These are phyloP conservation scores for Saturnispora zaruensis DNA, from an alignment of 805 yeast genomes.

Conservation along the genomic window DNA sequence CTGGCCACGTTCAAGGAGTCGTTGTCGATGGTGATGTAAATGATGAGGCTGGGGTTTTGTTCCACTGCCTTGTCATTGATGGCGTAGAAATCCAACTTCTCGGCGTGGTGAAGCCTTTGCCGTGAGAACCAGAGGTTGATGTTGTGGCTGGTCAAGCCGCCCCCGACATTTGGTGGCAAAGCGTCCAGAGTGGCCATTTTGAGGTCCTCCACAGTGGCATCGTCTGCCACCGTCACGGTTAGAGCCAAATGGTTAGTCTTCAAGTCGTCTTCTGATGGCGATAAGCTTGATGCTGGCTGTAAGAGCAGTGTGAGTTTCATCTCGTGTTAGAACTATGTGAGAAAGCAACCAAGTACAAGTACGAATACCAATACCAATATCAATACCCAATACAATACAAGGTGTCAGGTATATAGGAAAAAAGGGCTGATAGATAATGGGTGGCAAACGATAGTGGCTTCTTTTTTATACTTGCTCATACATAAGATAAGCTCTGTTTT, in stretches of 20 bases:
- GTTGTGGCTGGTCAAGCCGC: slow-evolving; percentile 11
- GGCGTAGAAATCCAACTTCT: slow-evolving; percentile 21
- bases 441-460: slow-evolving; percentile 1
- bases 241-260: slow-evolving; percentile 19
- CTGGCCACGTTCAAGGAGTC: slow-evolving; percentile 5
- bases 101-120: slow-evolving; percentile 24
- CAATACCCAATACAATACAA: no score
- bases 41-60: slow-evolving; percentile 16
- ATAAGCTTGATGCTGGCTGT: slow-evolving; percentile 3
- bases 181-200: slow-evolving; percentile 38
- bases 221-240: slow-evolving; percentile 35
- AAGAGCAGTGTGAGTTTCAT: slow-evolving; percentile 37
- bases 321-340: not conserved
- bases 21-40: slow-evolving; percentile 25
- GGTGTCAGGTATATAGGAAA: not conserved
- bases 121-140: slow-evolving; percentile 29
- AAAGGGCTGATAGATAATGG: not conserved
- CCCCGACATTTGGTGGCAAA: slow-evolving; percentile 14
- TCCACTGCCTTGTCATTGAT: slow-evolving; percentile 18
- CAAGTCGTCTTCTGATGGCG: slow-evolving; percentile 14
- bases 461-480: not conserved
- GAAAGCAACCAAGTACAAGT: not conserved
- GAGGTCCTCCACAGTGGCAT: slow-evolving; percentile 45
- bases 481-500: not conserved
- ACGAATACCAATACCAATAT: not conserved